Percentiles rank a stretch among this genome's conserved stretches.
These are phyloP conservation scores for Globisporangium irregulare DNA, from an alignment of 352 stramenopile species.

Conservation along the genomic window DNA sequence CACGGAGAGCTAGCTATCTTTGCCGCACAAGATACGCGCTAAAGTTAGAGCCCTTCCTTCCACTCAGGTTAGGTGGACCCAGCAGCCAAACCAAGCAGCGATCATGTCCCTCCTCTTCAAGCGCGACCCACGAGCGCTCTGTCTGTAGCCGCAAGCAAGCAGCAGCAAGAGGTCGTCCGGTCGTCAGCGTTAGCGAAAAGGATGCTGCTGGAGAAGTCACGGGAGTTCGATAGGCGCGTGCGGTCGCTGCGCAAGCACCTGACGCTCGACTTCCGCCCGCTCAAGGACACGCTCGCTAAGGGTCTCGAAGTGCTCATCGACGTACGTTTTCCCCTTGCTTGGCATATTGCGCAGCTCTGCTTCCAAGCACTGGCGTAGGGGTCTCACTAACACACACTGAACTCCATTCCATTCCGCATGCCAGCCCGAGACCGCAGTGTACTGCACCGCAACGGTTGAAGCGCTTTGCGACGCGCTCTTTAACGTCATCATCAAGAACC, in stretches of 20 bases:
- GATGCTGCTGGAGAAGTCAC: slow-evolving; percentile 27
- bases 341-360: not conserved
- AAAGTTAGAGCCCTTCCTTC: not conserved
- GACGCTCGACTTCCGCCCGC: slow-evolving; percentile 54
- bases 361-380: no score
- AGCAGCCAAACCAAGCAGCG: not conserved
- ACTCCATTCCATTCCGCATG: not conserved
- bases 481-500: slow-evolving; percentile 37
- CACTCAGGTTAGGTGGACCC: no score
- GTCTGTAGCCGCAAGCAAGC: not conserved
- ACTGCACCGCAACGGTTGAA: slow-evolving; percentile 51
- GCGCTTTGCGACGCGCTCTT: slow-evolving; percentile 55
- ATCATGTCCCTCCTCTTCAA: not conserved
- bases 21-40: not conserved
- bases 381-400: slow-evolving; percentile 2
- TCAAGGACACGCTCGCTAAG: slow-evolving; percentile 42
- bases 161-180: not conserved
- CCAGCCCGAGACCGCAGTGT: slow-evolving; percentile 48
- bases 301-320: slow-evolving; percentile 47
- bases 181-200: not conserved
- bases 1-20: not conserved
- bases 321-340: slow-evolving; percentile 20
- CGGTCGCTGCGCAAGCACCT: slow-evolving; percentile 43
- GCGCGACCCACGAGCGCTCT: not conserved
- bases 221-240: slow-evolving; percentile 41